Base-by-base conservation (phyloP, 768 basidiomycete species). In the Leccinum truebloodii region DNA sequence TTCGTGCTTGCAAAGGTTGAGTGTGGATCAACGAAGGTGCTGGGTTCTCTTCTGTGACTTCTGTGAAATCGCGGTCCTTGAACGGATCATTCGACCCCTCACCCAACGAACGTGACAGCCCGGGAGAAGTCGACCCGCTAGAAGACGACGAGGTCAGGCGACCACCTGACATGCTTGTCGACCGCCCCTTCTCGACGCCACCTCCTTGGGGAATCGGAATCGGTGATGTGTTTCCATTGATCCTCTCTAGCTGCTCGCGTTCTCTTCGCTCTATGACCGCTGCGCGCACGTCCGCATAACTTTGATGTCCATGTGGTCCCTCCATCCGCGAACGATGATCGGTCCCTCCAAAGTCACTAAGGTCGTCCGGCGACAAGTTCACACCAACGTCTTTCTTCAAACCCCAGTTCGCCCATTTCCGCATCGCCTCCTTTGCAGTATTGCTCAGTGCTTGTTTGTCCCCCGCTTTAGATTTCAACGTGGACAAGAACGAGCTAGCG, bases 361-460 rank as follows among this genome's bases (percentile, higher is more conserved):
- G 61, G 22, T 81, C 82, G 14, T 84, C 84, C 18, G 69, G 58
- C 55, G 65, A 58, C 35, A 60, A 51, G 48, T 67, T 64, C 51
- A 63, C 72, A 56, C 64, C 72, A 51, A 60, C 72, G 58, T 87
- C 85, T 71, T 84, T 87, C 76, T 81, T 86, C 71, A 86, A 68
- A 13, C 83, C 78, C 89, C 92, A 95, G 52, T 37, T 37, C 59
- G 86, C 88, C 94, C 94, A 96, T 71, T 96, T 96, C 60, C 89
- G 86, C 81, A 97, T 88, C 9, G 90, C 83, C 69, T 97, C 95
- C 71, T 89, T 90, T 13, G 94, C 92, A 0, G 90, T 86, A 66
- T 90, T 88, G 63, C 86, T 88, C 49, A 95, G 77, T 7, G 91
- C 90, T 72, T 95, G 90, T 70, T 94, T 95, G 73, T 95, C 95